A percentile compares a stretch with the other conserved stretches of the same genome.
Evolutionary conservation across 768 basidiomycete species (phyloP).

Genomic region (Collybia nuda): DNA sequence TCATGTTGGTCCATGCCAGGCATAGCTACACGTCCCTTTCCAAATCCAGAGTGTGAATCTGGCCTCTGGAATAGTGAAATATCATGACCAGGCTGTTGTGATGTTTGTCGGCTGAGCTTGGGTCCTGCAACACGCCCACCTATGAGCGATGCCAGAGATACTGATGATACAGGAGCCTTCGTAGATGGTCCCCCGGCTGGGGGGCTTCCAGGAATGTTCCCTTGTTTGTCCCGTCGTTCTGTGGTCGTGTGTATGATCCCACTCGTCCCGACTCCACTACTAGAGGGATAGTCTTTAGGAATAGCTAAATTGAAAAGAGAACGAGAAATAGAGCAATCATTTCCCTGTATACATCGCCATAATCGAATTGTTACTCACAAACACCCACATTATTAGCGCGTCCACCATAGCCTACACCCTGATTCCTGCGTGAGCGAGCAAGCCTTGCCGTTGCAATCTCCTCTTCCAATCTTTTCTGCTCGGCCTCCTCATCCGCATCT

Average conservation of each 20-base stretch:
- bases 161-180: conserved; percentile 40
- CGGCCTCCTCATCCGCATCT: conserved; percentile 78
- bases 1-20: conserved; percentile 55
- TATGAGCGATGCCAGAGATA: conserved; percentile 81
- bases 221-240: conserved; percentile 42
- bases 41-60: conserved; percentile 73
- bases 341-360: background rate
- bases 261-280: too few species aligned
- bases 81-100: conserved; percentile 67
- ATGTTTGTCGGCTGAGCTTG: conserved; percentile 67
- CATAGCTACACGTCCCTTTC: conserved; percentile 73
- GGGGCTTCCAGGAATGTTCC: conserved; percentile 36
- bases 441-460: conserved; percentile 58
- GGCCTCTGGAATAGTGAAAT: conserved; percentile 69
- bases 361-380: conserved; percentile 35
- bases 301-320: background rate
- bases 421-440: conserved; percentile 49
- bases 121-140: conserved; percentile 78
- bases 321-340: background rate
- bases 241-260: conserved; percentile 16
- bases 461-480: conserved; percentile 66
- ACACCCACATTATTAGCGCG: conserved; percentile 40
- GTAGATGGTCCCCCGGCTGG: conserved; percentile 13
- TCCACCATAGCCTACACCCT: conserved; percentile 36
- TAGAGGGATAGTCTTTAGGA: background rate